Evolutionary conservation across 192 early-diverging fungal species (phyloP).

Genomic region (Gamsiella multidivaricata): DNA sequence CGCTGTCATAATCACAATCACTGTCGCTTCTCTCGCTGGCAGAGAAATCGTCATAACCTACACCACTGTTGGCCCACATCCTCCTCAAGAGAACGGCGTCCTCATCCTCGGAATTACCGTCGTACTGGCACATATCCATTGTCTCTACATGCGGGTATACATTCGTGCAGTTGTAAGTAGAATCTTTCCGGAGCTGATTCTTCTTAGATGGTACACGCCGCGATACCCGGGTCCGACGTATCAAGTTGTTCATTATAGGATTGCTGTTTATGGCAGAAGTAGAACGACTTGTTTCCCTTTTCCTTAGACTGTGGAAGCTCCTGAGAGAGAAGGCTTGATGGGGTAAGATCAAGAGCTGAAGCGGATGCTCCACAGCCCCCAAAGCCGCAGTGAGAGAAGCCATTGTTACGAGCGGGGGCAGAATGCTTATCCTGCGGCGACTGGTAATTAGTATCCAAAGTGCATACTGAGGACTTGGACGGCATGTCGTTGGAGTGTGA

Average conservation of each 20-base stretch:
- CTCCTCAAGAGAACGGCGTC: slow-evolving; percentile 6
- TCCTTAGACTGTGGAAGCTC: slow-evolving; percentile 9
- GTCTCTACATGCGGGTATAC: slow-evolving; percentile 30
- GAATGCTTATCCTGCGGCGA: neutral
- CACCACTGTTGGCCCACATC: neutral
- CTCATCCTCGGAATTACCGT: neutral
- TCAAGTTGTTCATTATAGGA: neutral
- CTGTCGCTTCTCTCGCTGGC: slow-evolving; percentile 21
- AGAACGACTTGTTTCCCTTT: neutral
- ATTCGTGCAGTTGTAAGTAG: slow-evolving; percentile 22
- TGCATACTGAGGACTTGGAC: neutral
- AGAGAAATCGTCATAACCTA: neutral
- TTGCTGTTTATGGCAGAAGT: neutral
- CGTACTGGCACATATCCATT: neutral
- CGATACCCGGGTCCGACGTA: neutral
- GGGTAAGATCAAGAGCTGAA: neutral
- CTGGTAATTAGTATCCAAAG: slow-evolving; percentile 1
- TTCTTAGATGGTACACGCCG: slow-evolving; percentile 10
- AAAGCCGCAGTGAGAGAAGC: slow-evolving; percentile 4
- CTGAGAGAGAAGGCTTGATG: slow-evolving; percentile 18
- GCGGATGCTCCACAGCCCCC: slow-evolving; percentile 5
- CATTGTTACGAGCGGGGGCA: neutral
- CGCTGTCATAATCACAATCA: slow-evolving; percentile 12
- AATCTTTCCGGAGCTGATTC: neutral
- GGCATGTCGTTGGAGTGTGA: neutral